These are phyloP conservation scores for Hypoxylon lenormandii DNA, from an alignment of 495 filamentous ascomycete species.

Conservation along the genomic window DNA sequence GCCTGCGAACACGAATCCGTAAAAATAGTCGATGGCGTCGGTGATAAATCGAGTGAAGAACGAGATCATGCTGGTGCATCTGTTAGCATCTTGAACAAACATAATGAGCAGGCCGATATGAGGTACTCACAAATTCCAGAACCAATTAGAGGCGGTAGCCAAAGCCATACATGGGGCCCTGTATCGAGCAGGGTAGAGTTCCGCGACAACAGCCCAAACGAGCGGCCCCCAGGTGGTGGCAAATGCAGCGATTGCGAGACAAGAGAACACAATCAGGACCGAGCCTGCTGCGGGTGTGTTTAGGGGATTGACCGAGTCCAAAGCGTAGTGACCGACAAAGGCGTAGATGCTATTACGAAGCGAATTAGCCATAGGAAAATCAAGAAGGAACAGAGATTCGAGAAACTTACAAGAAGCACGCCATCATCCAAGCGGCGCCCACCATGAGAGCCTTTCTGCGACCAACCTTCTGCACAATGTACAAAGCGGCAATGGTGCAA, in stretches of 20 bases:
- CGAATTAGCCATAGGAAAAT: constrained; percentile 60
- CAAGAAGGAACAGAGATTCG: constrained; percentile 55
- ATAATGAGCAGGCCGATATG: constrained; percentile 64
- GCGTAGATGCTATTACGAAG: constrained; percentile 67
- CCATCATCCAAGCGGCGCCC: constrained; percentile 74
- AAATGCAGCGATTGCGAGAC: constrained; percentile 73
- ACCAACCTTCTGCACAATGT: constrained; percentile 75
- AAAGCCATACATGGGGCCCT: constrained; percentile 80
- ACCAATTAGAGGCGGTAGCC: constrained; percentile 86
- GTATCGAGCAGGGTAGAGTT: constrained; percentile 84
- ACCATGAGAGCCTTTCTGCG: constrained; percentile 74
- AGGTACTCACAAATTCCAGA: constrained; percentile 80
- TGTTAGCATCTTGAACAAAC: constrained; percentile 60
- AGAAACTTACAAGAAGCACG: constrained; percentile 70
- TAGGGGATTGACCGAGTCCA: constrained; percentile 60
- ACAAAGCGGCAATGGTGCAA: constrained; percentile 74
- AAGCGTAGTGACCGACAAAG: constrained; percentile 69
- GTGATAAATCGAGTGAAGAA: constrained; percentile 87
- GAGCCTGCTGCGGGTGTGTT: constrained; percentile 71
- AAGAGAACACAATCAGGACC: constrained; percentile 84
- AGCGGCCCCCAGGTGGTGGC: constrained; percentile 86
- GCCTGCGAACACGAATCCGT: constrained; percentile 85
- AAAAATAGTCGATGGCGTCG: constrained; percentile 77
- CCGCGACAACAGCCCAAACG: constrained; percentile 81
- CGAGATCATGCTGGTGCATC: constrained; percentile 63